Evolutionary conservation across 1,139 yeast species (phyloP).

Genomic region (Debaryomyces subglobosus): DNA sequence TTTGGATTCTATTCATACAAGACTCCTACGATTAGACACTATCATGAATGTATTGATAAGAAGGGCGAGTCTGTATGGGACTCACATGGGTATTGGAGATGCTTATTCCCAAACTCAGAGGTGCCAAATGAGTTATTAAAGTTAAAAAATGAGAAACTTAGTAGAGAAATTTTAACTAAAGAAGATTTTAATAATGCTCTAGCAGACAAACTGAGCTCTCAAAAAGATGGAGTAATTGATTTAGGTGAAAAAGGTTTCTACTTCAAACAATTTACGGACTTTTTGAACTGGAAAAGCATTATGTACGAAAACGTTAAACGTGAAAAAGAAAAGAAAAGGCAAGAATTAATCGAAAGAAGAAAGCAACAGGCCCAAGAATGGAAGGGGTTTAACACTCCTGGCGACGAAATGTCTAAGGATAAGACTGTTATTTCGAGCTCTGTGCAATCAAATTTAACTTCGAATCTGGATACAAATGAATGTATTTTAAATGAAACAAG

Average conservation of each 20-base stretch:
- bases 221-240: constrained; percentile 30
- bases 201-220: constrained; percentile 13
- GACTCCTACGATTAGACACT: constrained; percentile 63
- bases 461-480: constrained; percentile 56
- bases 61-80: constrained; percentile 82
- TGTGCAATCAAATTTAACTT: constrained; percentile 45
- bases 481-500: constrained; percentile 56
- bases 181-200: constrained; percentile 47
- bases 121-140: constrained; percentile 40
- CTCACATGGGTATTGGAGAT: constrained; percentile 79
- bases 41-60: constrained; percentile 61
- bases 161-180: constrained; percentile 46
- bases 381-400: neutral
- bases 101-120: constrained; percentile 69
- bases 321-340: constrained; percentile 24
- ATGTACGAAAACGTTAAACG: constrained; percentile 49
- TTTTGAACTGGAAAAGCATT: constrained; percentile 65
- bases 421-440: constrained; percentile 52
- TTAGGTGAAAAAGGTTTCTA: constrained; percentile 43
- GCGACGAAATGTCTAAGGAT: neutral
- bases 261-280: constrained; percentile 66
- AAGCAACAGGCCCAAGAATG: neutral
- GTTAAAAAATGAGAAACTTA: constrained; percentile 28
- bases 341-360: constrained; percentile 1
- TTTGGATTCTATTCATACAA: constrained; percentile 60